Evolutionary conservation across 441 rosid genomes (phyloP), one percentile per base, ranked within the genome.

Genomic region (Erodium moschatum): DNA sequence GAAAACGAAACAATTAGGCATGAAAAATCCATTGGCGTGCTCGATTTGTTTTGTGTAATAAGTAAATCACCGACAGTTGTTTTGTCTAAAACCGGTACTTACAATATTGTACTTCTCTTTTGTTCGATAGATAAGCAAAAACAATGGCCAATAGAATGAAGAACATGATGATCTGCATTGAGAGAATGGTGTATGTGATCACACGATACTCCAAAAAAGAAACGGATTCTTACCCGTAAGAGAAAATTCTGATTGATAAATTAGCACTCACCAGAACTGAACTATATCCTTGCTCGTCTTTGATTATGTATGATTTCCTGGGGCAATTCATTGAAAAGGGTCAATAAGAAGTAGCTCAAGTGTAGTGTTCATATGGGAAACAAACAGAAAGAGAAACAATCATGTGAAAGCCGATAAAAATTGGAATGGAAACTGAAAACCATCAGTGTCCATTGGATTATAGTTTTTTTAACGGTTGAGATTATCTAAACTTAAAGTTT

Each of bases 251-350:
- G 38, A 33, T 33, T 33, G 38, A 5, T 33, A 33, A 33, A 33
- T 33, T 33, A 0, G 20, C 64, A 75, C 94, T 85, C 74, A 91
- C 96, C 80, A 72, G 31, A 70, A 74, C 11, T 18, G 81, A 50
- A 38, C 67, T 82, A 68, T 73, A 73, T 38, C 35, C 67, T 13
- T 77, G 58, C 75, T 76, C 74, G 3, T 64, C 77, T 68, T 38
- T 67, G 11, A 77, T 27, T 10, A 89, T 58, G 75, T 79, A 85
- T 40, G 91, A 86, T 78, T 82, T 86, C 80, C 97, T 91, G 84
- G 44, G 18, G 38, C 38, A 33, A 0, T 33, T 33, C 6, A 33
- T 33, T 5, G 27, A 33, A 3, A 3, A 33, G 38, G 38, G 38
- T 33, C 38, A 33, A 33, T 33, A 33, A 1, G 4, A 33, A 33